phyloP scores from a whole-genome alignment of 805 yeast genomes.

The Priceomyces melissophilus region DNA sequence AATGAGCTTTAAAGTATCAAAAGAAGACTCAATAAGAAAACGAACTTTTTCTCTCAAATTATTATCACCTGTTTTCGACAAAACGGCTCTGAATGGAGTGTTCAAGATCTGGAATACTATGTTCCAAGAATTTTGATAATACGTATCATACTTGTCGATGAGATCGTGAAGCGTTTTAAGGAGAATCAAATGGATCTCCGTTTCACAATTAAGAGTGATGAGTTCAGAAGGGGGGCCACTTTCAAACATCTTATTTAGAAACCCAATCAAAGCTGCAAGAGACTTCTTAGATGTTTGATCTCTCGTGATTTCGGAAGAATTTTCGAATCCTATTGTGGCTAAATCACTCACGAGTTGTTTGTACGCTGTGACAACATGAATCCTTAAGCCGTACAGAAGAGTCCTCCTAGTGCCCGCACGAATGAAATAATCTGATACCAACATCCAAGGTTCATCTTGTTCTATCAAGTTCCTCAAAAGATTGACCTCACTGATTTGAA shows the following conservation, averaged over 20 bases:
- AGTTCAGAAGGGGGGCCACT: constrained; percentile 39
- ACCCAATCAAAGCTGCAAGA: constrained; percentile 44
- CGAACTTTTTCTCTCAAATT: constrained; percentile 46
- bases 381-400: constrained; percentile 35
- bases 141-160: constrained; percentile 73
- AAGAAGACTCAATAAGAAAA: constrained; percentile 61
- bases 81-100: constrained; percentile 48
- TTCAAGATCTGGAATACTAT: constrained; percentile 59
- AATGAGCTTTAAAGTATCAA: constrained; percentile 77
- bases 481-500: constrained; percentile 51
- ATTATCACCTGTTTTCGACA: constrained; percentile 19
- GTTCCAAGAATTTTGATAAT: constrained; percentile 66
- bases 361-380: constrained; percentile 48
- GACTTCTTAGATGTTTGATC: constrained; percentile 44
- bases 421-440: constrained; percentile 45
- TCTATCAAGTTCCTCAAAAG: constrained; percentile 46
- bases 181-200: constrained; percentile 61
- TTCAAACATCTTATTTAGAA: constrained; percentile 40
- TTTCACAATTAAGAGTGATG: constrained; percentile 53
- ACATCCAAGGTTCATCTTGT: constrained; percentile 45
- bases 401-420: constrained; percentile 42
- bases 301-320: constrained; percentile 15
- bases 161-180: constrained; percentile 65
- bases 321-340: constrained; percentile 39
- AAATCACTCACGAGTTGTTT: constrained; percentile 45